phyloP scores from a whole-genome alignment of 768 basidiomycete genomes.

The Hebeloma cylindrosporum region DNA sequence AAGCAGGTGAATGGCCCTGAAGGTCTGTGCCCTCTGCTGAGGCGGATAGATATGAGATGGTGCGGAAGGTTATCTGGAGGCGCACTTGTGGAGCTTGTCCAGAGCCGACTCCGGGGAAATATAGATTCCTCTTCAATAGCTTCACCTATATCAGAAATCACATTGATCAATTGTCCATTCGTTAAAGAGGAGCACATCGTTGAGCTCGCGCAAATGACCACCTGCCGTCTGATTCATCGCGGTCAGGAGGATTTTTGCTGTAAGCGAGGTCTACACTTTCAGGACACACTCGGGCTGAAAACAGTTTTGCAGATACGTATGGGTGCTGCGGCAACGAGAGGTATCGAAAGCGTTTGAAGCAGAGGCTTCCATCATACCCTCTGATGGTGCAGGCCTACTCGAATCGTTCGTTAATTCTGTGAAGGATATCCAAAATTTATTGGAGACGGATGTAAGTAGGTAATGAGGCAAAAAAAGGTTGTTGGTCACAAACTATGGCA shows the following conservation, averaged over 20 bases:
- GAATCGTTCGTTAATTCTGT: conserved; percentile 17
- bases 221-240: conserved; percentile 46
- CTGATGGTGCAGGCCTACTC: conserved; percentile 2
- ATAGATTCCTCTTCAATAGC: conserved; percentile 5
- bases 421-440: background rate
- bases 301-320: conserved; percentile 32
- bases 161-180: conserved; percentile 56
- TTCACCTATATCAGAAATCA: conserved; percentile 42
- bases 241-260: conserved; percentile 51
- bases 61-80: conserved; percentile 53
- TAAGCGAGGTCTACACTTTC: conserved; percentile 32
- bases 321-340: conserved; percentile 57
- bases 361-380: conserved; percentile 24
- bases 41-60: conserved; percentile 56
- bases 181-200: conserved; percentile 56
- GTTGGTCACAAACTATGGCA: conserved; percentile 60
- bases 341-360: conserved; percentile 52
- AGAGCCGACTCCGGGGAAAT: conserved; percentile 30
- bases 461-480: conserved; percentile 7
- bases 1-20: conserved; percentile 35
- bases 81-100: conserved; percentile 50
- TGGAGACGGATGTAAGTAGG: background rate
- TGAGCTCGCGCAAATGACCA: conserved; percentile 44
- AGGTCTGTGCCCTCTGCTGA: conserved; percentile 47
- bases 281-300: conserved; percentile 1